Base-by-base conservation (phyloP, 768 basidiomycete species). In the Artomyces pyxidatus region DNA sequence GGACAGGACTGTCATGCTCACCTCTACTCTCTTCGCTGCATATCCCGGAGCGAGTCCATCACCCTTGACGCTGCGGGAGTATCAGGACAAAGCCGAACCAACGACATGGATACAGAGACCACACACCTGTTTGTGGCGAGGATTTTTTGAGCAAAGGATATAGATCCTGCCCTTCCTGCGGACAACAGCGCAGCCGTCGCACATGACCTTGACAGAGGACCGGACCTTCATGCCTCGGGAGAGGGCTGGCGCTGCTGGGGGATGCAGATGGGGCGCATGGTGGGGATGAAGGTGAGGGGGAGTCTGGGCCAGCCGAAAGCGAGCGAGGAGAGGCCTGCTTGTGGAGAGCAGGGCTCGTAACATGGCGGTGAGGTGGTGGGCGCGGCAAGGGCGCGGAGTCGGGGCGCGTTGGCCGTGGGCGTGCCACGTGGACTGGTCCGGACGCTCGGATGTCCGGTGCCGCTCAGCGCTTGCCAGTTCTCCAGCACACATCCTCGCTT, bases 151-250 rank as follows among this genome's bases (percentile, higher is more conserved):
- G 66, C 95, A 98, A 22, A 96, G 78, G 38, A 97, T 82, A 68
- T 94, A 96, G 29, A 97, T 78, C 59, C 85, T 81, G 39, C 93
- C 93, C 65, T 96, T 92, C 59, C 94, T 72, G 66, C 76, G 78
- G 29, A 97, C 95, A 42, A 95, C 71, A 56, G 73, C 81, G 69
- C 95, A 99, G 11, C 92, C 90, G 53, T 93, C 91, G 66, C 95
- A 99, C 81, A 95, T 88, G 46, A 80, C 69, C 71, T 94, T 96
- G 58, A 98, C 89, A 3, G 90, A 90, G 21, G 89, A 86, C 54
- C 95, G 81, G 51, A 98, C 93, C 73, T 99, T 99, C 88, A 96
- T 94, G 41, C 92, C 91, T 58, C 87, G 70, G n/a, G 74, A 64
- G 19, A 78, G 62, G 28, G 62, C 49, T 27, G 58, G 29, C n/a